These are phyloP conservation scores for Alternaria alternata DNA, from an alignment of 2,329 filamentous ascomycete genomes.

Conservation along the genomic window DNA sequence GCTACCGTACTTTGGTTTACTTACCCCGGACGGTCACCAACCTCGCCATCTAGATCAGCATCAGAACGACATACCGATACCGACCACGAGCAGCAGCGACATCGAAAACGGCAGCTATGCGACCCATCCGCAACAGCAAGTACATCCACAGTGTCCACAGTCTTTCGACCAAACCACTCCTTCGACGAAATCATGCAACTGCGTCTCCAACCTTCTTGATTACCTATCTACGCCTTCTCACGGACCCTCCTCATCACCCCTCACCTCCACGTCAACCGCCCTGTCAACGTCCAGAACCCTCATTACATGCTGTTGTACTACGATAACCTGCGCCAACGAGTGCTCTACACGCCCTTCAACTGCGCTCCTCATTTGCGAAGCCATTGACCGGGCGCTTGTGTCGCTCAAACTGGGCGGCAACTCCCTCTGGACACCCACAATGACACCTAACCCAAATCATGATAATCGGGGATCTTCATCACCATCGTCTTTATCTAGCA, in stretches of 20 bases:
- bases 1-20: conserved; percentile 11
- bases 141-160: background rate
- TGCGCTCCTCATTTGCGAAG: conserved; percentile 11
- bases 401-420: conserved; percentile 7
- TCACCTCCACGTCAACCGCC: conserved; percentile 2
- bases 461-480: conserved; percentile 5
- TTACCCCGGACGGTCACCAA: conserved; percentile 1
- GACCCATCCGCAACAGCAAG: background rate
- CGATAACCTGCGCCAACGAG: conserved; percentile 5
- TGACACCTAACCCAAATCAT: background rate
- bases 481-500: conserved; percentile 3
- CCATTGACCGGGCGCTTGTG: conserved; percentile 8
- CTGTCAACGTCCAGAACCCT: conserved; percentile 8
- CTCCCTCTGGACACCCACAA: conserved; percentile 5
- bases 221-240: conserved; percentile 4
- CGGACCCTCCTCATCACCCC: background rate
- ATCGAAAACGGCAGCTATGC: background rate
- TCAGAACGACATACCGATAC: background rate
- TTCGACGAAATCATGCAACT: conserved; percentile 5
- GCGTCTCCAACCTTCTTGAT: conserved; percentile 4
- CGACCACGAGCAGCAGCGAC: background rate
- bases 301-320: conserved; percentile 6
- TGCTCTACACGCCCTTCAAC: conserved; percentile 9
- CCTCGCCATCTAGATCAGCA: conserved; percentile 5
- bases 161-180: background rate